Percentiles rank a stretch among this genome's conserved stretches.
Evolutionary conservation across 257 asterid genomes (phyloP).

Genomic region (Solanum chilense): DNA sequence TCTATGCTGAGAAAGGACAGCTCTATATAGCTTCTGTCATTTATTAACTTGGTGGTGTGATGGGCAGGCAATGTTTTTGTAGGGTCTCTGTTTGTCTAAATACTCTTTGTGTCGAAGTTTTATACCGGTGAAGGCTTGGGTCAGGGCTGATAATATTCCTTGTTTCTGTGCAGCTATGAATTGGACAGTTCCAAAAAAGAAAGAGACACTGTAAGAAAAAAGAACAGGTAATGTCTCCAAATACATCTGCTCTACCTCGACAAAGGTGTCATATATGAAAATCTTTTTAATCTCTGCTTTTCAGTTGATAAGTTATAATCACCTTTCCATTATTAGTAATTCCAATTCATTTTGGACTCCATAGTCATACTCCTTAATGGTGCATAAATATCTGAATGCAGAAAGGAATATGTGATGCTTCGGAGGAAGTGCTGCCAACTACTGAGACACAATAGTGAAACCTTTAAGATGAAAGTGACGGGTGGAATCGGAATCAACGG

Average conservation of each 20-base stretch:
- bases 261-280: not conserved
- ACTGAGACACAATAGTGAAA: constrained; percentile 28
- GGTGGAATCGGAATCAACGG: constrained; percentile 33
- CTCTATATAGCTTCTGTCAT: not conserved
- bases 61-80: not conserved
- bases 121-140: not conserved
- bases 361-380: not conserved
- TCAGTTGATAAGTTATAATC: not conserved
- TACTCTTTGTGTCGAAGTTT: not conserved
- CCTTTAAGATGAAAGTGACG: constrained; percentile 32
- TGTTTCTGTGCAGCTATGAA: constrained; percentile 46
- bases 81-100: not conserved
- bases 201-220: constrained; percentile 40
- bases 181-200: constrained; percentile 59
- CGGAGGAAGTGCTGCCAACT: constrained; percentile 59
- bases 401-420: constrained; percentile 51
- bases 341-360: not conserved
- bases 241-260: constrained; percentile 1
- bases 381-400: constrained; percentile 17
- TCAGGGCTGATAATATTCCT: not conserved
- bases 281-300: not conserved
- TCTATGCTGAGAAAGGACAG: not conserved
- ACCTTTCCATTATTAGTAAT: not conserved
- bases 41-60: not conserved
- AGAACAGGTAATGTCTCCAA: constrained; percentile 42